Conservation (phyloP, 129 eudicot species). For the carrot (Daucus carota) region DH1_v3.0 NC_030386.2:26777501-26778000, state of each 20-base stretch:
- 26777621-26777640: background rate
- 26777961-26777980: constrained; percentile 2
- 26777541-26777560: background rate
- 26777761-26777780: constrained; percentile 73
- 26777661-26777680: background rate
- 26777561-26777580: background rate
- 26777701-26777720: background rate
- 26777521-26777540: background rate
- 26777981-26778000: background rate
- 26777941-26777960: background rate
- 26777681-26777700: background rate
- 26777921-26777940: background rate
- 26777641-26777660: background rate
- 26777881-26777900: background rate
- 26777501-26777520: background rate
- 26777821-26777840: constrained; percentile 71
- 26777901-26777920: background rate
- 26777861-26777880: background rate
- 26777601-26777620: background rate
- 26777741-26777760: constrained; percentile 77
- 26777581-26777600: background rate
- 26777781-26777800: constrained; percentile 63
- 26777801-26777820: constrained; percentile 84
- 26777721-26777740: constrained; percentile 30
- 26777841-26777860: constrained; percentile 53